Evolutionary conservation across 163 green algal species (phyloP).

Genomic region (Scenedesmus sp.): DNA sequence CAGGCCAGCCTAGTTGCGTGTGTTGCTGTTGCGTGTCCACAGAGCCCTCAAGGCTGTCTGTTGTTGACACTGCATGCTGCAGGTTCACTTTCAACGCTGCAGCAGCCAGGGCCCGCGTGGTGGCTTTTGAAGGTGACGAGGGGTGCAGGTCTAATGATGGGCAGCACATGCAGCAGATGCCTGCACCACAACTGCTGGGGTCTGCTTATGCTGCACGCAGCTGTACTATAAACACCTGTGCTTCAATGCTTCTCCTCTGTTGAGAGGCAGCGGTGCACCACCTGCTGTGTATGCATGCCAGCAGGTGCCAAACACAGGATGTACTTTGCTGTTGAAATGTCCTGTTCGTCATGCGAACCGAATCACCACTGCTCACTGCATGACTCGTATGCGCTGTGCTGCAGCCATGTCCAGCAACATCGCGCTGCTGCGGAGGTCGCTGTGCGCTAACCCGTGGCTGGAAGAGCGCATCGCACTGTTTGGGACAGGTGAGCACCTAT

Average conservation of each 20-base stretch:
- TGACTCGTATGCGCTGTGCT: background rate
- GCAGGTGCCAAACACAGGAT: too few species aligned
- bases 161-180: background rate
- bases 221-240: background rate
- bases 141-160: background rate
- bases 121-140: background rate
- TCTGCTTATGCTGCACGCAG: background rate
- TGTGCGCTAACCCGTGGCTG: slow-evolving; percentile 56
- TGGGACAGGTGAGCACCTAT: slow-evolving; percentile 35
- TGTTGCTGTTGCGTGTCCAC: background rate
- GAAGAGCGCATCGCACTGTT: slow-evolving; percentile 50
- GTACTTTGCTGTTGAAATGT: too few species aligned
- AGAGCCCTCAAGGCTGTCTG: background rate
- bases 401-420: slow-evolving; percentile 63
- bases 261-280: too few species aligned
- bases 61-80: background rate
- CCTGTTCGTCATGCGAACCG: too few species aligned
- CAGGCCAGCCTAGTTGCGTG: background rate
- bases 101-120: background rate
- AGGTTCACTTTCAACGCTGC: background rate
- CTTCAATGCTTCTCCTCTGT: too few species aligned
- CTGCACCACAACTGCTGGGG: too few species aligned
- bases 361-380: too few species aligned
- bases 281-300: too few species aligned
- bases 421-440: slow-evolving; percentile 50